Conservation (phyloP, 805 yeast species). For the Saccharomycodes ludwigii region DNA sequence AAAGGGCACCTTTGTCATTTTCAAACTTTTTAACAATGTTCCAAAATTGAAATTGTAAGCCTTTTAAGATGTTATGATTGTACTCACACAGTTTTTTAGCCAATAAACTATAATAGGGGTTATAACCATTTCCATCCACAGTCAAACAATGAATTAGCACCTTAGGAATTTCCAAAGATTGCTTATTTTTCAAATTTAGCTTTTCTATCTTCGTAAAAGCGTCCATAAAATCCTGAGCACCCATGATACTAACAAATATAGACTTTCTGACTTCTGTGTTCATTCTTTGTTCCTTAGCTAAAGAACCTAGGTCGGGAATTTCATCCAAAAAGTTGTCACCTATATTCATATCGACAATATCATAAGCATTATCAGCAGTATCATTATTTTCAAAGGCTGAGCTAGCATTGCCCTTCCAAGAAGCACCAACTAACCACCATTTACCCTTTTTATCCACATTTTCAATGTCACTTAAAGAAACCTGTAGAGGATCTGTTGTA, state of each 20-base stretch:
- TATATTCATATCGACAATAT: slow-evolving; percentile 27
- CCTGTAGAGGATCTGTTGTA: slow-evolving; percentile 64
- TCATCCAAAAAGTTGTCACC: slow-evolving; percentile 52
- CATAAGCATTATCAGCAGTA: slow-evolving; percentile 10
- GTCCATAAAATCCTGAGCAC: slow-evolving; percentile 84
- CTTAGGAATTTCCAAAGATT: slow-evolving; percentile 76
- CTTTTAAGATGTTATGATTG: slow-evolving; percentile 60
- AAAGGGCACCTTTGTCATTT: slow-evolving; percentile 25
- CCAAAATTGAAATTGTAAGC: slow-evolving; percentile 86
- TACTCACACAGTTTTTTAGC: slow-evolving; percentile 62
- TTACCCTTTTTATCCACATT: slow-evolving; percentile 74
- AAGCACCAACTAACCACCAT: slow-evolving; percentile 99
- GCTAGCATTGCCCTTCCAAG: slow-evolving; percentile 65
- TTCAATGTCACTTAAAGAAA: slow-evolving; percentile 68
- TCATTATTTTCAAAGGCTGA: slow-evolving; percentile 8
- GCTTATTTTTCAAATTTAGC: slow-evolving; percentile 61
- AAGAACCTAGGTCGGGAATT: slow-evolving; percentile 77
- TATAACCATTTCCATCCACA: slow-evolving; percentile 61
- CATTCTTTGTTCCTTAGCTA: slow-evolving; percentile 82
- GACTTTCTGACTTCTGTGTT: slow-evolving; percentile 93
- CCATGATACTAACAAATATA: slow-evolving; percentile 86
- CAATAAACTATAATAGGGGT: slow-evolving; percentile 79
- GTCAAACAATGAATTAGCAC: slow-evolving; percentile 79
- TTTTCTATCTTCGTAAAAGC: slow-evolving; percentile 76
- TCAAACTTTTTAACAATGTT: slow-evolving; percentile 68